Evolutionary conservation across 2,329 filamentous ascomycete genomes (phyloP).

Genomic region (Verticillium isaacii): DNA sequence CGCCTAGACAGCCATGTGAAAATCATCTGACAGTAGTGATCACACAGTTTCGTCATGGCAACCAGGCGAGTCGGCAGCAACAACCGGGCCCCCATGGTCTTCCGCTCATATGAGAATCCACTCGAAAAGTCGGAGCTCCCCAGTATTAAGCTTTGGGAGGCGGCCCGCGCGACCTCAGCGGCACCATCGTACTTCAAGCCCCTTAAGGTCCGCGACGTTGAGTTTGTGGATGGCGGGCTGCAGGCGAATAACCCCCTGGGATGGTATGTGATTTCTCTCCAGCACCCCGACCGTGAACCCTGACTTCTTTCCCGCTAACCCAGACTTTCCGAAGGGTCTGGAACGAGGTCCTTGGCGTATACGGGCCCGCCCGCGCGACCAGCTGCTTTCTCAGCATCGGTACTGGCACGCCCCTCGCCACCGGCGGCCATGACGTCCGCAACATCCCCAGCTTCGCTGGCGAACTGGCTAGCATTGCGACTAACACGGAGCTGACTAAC

Average conservation of each 20-base stretch:
- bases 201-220: not conserved
- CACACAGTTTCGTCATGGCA: not conserved
- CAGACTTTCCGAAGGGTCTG: conserved; percentile 5
- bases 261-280: not conserved
- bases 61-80: not conserved
- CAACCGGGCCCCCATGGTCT: not conserved
- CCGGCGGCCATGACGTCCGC: conserved; percentile 2
- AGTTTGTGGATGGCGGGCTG: conserved; percentile 8
- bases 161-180: conserved; percentile 13
- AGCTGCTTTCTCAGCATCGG: conserved; percentile 12
- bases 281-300: not conserved
- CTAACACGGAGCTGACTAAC: conserved; percentile 8
- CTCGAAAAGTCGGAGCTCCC: conserved; percentile 5
- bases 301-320: not conserved
- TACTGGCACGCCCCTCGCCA: conserved; percentile 2
- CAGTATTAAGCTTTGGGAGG: conserved; percentile 6
- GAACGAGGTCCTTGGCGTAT: conserved; percentile 8
- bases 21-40: no score
- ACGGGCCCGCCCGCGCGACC: conserved; percentile 7
- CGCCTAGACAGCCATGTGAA: no score
- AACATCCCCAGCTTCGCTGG: not conserved
- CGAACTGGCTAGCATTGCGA: conserved; percentile 3
- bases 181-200: conserved; percentile 10
- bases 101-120: conserved; percentile 7
- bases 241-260: not conserved